These are phyloP conservation scores for Globisporangium camurandrum DNA, from an alignment of 352 stramenopile genomes.

Conservation along the genomic window DNA sequence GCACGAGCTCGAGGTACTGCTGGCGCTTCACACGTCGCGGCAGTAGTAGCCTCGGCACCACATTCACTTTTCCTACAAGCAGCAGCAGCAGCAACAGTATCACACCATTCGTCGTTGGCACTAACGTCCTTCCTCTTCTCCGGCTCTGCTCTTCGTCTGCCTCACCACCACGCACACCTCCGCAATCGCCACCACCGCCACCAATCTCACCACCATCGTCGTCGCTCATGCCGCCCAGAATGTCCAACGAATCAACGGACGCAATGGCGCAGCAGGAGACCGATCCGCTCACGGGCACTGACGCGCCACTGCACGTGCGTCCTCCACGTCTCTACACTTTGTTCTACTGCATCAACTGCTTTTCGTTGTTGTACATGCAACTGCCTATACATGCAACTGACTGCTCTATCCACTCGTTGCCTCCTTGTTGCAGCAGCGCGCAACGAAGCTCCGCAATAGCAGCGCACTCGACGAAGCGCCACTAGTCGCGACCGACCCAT, in stretches of 20 bases:
- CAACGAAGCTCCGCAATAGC: not conserved
- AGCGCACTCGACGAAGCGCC: not conserved
- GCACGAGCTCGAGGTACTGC: conserved; percentile 53
- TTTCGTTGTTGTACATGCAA: too few species aligned
- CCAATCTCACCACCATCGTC: not conserved
- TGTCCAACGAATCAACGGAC: conserved; percentile 12
- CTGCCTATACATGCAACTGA: not conserved
- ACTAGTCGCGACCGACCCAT: not conserved
- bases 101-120: conserved; percentile 9
- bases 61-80: not conserved
- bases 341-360: too few species aligned
- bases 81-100: conserved; percentile 7
- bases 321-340: not conserved
- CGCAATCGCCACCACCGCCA: not conserved
- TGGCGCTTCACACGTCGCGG: conserved; percentile 12
- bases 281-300: conserved; percentile 22
- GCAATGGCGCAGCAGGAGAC: conserved; percentile 25
- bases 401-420: not conserved
- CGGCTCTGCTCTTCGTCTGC: conserved; percentile 26
- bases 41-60: not conserved
- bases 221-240: not conserved
- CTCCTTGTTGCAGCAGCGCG: not conserved
- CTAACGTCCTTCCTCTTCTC: conserved; percentile 25
- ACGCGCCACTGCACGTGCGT: conserved; percentile 18
- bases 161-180: not conserved